These are phyloP conservation scores for Lepidium africanum DNA, from an alignment of 345 rosid species.

Conservation along the genomic window DNA sequence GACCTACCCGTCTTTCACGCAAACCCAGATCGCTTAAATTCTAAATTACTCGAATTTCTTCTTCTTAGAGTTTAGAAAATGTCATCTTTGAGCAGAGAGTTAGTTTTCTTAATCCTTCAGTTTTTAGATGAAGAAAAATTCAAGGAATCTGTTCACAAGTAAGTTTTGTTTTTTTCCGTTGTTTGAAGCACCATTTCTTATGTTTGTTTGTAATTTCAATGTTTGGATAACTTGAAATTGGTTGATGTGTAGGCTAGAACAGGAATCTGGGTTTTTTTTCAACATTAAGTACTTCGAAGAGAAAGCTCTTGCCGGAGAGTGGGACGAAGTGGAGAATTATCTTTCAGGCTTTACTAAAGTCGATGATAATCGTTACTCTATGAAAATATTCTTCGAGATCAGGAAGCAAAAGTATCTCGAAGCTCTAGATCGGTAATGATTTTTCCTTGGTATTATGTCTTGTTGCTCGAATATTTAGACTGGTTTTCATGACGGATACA, in stretches of 20 bases:
- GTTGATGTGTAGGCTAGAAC: conserved; percentile 50
- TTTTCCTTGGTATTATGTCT: background rate
- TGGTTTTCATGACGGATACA: background rate
- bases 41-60: background rate
- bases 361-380: conserved; percentile 73
- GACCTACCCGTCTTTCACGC: conserved; percentile 5
- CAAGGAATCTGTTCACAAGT: conserved; percentile 52
- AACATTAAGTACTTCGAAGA: conserved; percentile 87
- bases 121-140: conserved; percentile 50
- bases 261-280: conserved; percentile 87
- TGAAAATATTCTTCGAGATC: conserved; percentile 53
- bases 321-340: conserved; percentile 94
- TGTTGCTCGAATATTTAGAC: background rate
- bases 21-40: conserved; percentile 9
- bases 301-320: conserved; percentile 79
- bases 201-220: background rate
- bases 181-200: background rate
- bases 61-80: conserved; percentile 4
- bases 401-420: conserved; percentile 58
- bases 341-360: conserved; percentile 87
- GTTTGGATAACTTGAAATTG: background rate
- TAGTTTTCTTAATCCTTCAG: conserved; percentile 56
- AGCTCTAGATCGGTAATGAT: conserved; percentile 46
- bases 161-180: background rate
- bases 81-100: conserved; percentile 66